Percentiles rank a stretch among this genome's conserved stretches.
Conservation (phyloP, 1,284 basidiomycete genomes). For the Acaromyces ingoldii region DNA sequence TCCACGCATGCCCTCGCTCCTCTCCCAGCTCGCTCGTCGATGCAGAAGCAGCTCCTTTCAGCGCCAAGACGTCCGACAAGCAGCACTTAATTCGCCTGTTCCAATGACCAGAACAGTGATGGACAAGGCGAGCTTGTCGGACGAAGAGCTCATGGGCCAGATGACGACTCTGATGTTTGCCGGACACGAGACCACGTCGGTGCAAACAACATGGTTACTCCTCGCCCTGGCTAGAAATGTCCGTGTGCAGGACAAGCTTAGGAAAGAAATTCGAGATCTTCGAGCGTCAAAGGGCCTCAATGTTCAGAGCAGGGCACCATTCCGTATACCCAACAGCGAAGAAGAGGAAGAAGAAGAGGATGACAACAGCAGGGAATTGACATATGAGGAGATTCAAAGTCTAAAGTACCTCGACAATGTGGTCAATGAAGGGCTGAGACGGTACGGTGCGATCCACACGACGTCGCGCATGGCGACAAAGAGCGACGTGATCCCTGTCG, state of each 20-base stretch:
- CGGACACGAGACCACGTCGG: slow-evolving; percentile 46
- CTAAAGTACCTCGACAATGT: slow-evolving; percentile 36
- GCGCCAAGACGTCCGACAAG: too few species aligned
- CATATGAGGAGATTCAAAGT: slow-evolving; percentile 28
- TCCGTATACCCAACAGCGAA: background rate
- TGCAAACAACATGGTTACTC: slow-evolving; percentile 40
- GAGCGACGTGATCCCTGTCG: slow-evolving; percentile 27
- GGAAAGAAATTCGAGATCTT: slow-evolving; percentile 26
- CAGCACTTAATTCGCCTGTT: too few species aligned
- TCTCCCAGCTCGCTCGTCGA: background rate
- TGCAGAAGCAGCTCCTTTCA: too few species aligned
- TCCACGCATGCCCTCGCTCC: background rate
- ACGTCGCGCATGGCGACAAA: slow-evolving; percentile 26
- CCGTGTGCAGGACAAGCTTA: slow-evolving; percentile 23
- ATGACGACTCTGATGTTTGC: slow-evolving; percentile 34
- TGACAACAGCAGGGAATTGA: slow-evolving; percentile 8
- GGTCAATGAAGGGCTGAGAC: slow-evolving; percentile 31
- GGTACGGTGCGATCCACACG: slow-evolving; percentile 24
- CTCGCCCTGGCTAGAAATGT: slow-evolving; percentile 26
- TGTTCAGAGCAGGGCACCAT: background rate
- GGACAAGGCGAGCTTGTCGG: slow-evolving; percentile 18
- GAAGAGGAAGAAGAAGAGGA: background rate
- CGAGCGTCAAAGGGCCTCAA: background rate
- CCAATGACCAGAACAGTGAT: background rate
- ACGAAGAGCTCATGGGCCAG: slow-evolving; percentile 37